Conservation (phyloP, 192 early-diverging fungal genomes). For the Rhizophagus prolifer region DNA sequence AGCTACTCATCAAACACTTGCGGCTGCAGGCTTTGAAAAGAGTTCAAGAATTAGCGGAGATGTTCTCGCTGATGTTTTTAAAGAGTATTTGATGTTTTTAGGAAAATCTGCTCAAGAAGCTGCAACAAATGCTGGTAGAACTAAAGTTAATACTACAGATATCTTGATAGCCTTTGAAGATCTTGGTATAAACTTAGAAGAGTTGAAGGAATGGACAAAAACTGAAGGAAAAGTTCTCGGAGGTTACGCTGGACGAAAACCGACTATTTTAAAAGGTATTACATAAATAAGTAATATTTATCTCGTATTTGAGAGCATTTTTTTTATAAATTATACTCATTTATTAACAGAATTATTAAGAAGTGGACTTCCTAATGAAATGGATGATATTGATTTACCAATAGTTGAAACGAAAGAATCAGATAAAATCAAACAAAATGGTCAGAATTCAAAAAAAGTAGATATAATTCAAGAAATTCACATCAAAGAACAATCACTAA, state of each 20-base stretch:
- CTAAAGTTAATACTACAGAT: conserved; percentile 45
- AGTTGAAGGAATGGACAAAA: conserved; percentile 47
- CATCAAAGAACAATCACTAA: not conserved
- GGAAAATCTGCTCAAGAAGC: conserved; percentile 46
- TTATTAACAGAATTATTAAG: conserved; percentile 6
- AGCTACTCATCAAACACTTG: not conserved
- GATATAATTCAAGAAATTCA: not conserved
- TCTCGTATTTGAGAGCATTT: not conserved
- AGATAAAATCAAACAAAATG: not conserved
- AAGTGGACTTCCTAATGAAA: not conserved
- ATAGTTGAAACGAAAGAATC: not conserved
- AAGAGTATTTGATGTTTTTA: conserved; percentile 46
- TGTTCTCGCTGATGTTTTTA: conserved; percentile 53
- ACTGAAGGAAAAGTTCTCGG: conserved; percentile 7
- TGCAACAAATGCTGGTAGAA: conserved; percentile 49
- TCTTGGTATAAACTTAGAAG: conserved; percentile 41
- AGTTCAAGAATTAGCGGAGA: conserved; percentile 41
- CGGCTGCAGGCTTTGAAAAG: conserved; percentile 54
- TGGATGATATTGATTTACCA: conserved; percentile 1
- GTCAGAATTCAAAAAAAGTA: not conserved
- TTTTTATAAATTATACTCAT: not conserved
- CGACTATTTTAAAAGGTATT: not conserved
- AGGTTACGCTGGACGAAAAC: not conserved
- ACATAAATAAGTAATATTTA: not conserved
- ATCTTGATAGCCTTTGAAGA: conserved; percentile 42